phyloP scores from a whole-genome alignment of 495 filamentous ascomycete genomes.

The Penicillium paxilli region DNA sequence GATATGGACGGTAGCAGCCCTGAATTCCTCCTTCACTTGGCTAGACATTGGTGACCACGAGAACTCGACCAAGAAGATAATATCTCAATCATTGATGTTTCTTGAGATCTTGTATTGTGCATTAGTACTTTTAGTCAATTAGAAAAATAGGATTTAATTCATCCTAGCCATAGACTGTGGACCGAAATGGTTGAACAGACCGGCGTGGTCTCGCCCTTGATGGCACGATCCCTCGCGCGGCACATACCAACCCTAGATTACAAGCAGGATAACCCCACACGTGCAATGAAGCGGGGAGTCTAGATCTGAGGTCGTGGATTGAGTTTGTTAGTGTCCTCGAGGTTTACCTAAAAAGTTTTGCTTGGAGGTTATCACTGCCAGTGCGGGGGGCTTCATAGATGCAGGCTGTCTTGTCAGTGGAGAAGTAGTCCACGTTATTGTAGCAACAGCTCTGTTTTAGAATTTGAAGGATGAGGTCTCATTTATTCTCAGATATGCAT shows the following conservation, averaged over 20 bases:
- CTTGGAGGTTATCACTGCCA: no score
- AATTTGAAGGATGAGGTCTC: no score
- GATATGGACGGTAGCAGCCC: conserved; percentile 25
- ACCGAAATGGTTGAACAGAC: not conserved
- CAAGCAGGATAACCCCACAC: not conserved
- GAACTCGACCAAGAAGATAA: not conserved
- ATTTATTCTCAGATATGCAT: no score
- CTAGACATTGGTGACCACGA: not conserved
- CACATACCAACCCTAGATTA: conserved; percentile 9
- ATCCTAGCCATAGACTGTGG: no score
- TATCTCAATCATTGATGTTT: not conserved
- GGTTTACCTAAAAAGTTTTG: no score
- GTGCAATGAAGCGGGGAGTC: not conserved
- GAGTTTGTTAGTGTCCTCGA: not conserved
- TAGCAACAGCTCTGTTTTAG: no score
- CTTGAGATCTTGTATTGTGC: no score
- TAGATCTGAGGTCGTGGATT: not conserved
- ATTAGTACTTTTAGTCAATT: no score
- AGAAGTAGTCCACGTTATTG: no score
- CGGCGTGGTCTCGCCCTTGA: not conserved
- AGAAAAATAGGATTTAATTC: no score
- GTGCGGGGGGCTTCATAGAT: no score
- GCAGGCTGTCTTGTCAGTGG: no score
- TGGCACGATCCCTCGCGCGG: conserved; percentile 1
- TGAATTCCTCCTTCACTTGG: conserved; percentile 26